Percentiles rank a stretch among this genome's conserved stretches.
These are phyloP conservation scores for Zygnema cylindricum DNA, from an alignment of 139 green algal genomes.

Conservation along the genomic window DNA sequence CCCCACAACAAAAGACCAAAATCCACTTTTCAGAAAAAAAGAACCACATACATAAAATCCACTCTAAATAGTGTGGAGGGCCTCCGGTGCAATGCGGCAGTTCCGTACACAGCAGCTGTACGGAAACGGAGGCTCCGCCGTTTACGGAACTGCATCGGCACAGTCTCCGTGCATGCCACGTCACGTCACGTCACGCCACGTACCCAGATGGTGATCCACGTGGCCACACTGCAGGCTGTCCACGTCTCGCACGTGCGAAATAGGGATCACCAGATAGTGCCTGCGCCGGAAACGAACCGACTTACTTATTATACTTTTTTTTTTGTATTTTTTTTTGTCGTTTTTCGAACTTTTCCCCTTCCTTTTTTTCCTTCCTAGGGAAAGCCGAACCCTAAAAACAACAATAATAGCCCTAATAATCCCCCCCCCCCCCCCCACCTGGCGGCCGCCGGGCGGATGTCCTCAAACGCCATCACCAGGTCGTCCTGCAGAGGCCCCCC, in stretches of 20 bases:
- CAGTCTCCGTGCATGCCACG: not conserved
- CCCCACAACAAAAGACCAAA: too few species aligned
- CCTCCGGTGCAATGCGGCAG: not conserved
- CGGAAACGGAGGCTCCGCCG: not conserved
- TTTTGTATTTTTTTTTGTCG: too few species aligned
- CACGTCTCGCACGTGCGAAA: not conserved
- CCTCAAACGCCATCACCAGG: not conserved
- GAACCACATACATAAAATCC: not conserved
- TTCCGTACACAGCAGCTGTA: not conserved
- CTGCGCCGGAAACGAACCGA: too few species aligned
- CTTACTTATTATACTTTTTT: too few species aligned
- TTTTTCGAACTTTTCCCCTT: too few species aligned
- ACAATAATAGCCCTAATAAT: too few species aligned
- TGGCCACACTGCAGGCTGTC: not conserved
- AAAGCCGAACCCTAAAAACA: too few species aligned
- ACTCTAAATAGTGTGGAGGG: too few species aligned
- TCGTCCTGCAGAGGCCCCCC: not conserved
- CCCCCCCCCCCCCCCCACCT: too few species aligned
- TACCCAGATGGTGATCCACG: not conserved
- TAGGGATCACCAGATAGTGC: not conserved
- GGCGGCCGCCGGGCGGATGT: not conserved
- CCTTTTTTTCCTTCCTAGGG: too few species aligned
- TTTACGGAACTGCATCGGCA: not conserved
- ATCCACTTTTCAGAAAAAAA: too few species aligned
- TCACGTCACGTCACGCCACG: not conserved